These are phyloP conservation scores for Spiromastix sp. DNA, from an alignment of 2,329 filamentous ascomycete species.

Conservation along the genomic window DNA sequence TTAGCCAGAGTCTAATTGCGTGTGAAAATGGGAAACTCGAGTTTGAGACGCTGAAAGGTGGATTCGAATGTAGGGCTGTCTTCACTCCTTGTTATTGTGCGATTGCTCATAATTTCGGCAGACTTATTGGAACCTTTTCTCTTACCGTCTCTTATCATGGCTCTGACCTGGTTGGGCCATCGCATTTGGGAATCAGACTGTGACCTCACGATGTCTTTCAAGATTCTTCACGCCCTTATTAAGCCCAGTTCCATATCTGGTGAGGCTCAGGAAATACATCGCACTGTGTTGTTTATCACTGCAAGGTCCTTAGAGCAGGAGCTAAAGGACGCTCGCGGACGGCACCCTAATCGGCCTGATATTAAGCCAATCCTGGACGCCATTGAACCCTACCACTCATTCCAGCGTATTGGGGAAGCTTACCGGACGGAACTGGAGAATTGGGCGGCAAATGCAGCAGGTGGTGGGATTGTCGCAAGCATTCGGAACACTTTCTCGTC, in stretches of 20 bases:
- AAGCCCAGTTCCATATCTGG: slow-evolving; percentile 47
- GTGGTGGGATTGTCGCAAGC: slow-evolving; percentile 35
- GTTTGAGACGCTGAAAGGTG: slow-evolving; percentile 49
- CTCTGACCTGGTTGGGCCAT: slow-evolving; percentile 48
- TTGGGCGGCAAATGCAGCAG: slow-evolving; percentile 39
- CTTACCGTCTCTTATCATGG: slow-evolving; percentile 49
- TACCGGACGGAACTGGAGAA: slow-evolving; percentile 40
- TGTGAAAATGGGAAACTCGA: slow-evolving; percentile 45
- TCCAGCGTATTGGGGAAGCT: slow-evolving; percentile 38
- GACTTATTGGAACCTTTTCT: slow-evolving; percentile 55
- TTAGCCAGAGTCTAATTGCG: slow-evolving; percentile 50
- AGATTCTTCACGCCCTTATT: slow-evolving; percentile 46
- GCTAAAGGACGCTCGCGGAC: slow-evolving; percentile 40
- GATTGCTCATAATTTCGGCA: slow-evolving; percentile 16
- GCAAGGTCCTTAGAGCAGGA: slow-evolving; percentile 42
- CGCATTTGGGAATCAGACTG: slow-evolving; percentile 42
- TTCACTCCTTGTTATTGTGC: slow-evolving; percentile 7
- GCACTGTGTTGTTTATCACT: slow-evolving; percentile 47
- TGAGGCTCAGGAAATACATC: slow-evolving; percentile 51
- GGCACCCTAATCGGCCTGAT: slow-evolving; percentile 40
- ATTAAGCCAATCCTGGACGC: slow-evolving; percentile 43
- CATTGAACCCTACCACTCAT: slow-evolving; percentile 41
- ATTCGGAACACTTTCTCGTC: slow-evolving; percentile 42
- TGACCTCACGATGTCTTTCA: slow-evolving; percentile 43
- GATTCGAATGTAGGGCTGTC: slow-evolving; percentile 46